These are phyloP conservation scores for Pleurotus sapidus DNA, from an alignment of 768 basidiomycete species.

Conservation along the genomic window DNA sequence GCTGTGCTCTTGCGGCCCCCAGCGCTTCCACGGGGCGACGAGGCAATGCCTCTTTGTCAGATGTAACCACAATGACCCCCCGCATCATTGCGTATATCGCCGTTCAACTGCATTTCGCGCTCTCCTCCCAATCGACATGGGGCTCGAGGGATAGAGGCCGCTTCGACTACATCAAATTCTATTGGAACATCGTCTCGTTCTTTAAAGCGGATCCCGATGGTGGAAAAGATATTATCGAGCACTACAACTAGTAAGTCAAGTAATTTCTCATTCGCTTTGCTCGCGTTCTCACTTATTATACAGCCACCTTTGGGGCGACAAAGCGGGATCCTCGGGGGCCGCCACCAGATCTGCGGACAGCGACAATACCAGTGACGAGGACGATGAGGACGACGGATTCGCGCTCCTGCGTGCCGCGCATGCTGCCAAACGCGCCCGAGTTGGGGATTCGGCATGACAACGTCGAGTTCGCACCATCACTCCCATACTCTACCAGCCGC, in stretches of 20 bases:
- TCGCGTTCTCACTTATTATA: too few relatives aligned
- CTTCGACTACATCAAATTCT: conserved; percentile 14
- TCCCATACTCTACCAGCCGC: too few relatives aligned
- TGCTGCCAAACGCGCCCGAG: too few relatives aligned
- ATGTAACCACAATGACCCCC: conserved; percentile 13
- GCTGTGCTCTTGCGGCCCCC: neutral
- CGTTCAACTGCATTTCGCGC: conserved; percentile 12
- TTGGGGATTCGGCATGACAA: too few relatives aligned
- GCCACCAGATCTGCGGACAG: too few relatives aligned
- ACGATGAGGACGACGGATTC: too few relatives aligned
- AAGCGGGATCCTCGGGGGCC: too few relatives aligned
- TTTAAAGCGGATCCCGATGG: neutral
- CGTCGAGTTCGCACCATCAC: too few relatives aligned
- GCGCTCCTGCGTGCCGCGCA: too few relatives aligned
- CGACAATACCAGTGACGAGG: too few relatives aligned
- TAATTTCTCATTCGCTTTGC: too few relatives aligned
- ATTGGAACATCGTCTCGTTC: conserved; percentile 7
- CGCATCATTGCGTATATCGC: conserved; percentile 20
- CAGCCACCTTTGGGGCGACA: neutral
- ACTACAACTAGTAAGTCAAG: conserved; percentile 10
- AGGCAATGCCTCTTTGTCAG: neutral
- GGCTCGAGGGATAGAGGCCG: neutral
- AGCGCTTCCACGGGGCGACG: neutral
- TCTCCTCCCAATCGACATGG: conserved; percentile 7
- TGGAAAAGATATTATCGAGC: neutral